phyloP scores from a whole-genome alignment of 2,329 filamentous ascomycete species.

The Talaromyces sp. region DNA sequence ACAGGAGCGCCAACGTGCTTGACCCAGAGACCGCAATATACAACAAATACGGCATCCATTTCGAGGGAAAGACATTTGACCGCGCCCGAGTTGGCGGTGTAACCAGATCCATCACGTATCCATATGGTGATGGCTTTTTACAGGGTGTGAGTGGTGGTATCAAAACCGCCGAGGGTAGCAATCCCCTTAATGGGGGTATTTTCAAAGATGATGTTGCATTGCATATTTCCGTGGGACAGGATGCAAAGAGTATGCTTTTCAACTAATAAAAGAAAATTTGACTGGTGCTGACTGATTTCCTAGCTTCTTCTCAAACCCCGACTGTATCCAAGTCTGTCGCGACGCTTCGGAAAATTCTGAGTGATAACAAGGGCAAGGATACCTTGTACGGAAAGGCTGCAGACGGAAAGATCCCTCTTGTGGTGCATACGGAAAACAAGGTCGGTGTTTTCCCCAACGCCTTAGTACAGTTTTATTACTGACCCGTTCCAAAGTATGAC shows the following conservation, averaged over 20 bases:
- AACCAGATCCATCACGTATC: slow-evolving; percentile 56
- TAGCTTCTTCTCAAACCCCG: slow-evolving; percentile 17
- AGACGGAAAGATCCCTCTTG: slow-evolving; percentile 35
- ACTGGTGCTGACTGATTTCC: not conserved
- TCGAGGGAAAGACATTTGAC: slow-evolving; percentile 53
- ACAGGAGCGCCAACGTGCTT: slow-evolving; percentile 50
- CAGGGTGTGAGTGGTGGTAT: slow-evolving; percentile 59
- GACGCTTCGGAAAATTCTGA: slow-evolving; percentile 34
- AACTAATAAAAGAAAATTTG: not conserved
- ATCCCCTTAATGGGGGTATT: slow-evolving; percentile 47
- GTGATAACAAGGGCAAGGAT: slow-evolving; percentile 29
- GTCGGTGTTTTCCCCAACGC: not conserved
- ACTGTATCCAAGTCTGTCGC: slow-evolving; percentile 26
- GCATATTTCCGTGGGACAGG: slow-evolving; percentile 45
- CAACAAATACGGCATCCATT: slow-evolving; percentile 44
- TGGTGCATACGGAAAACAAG: slow-evolving; percentile 36
- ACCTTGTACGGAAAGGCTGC: slow-evolving; percentile 37
- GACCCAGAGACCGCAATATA: slow-evolving; percentile 15
- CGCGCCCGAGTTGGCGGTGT: slow-evolving; percentile 54
- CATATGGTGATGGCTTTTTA: slow-evolving; percentile 46
- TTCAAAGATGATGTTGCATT: slow-evolving; percentile 52
- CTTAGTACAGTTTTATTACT: not conserved
- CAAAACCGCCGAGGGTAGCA: slow-evolving; percentile 46
- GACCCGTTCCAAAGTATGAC: slow-evolving; percentile 25
- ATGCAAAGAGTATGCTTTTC: slow-evolving; percentile 22